Conservation (phyloP, 257 asterid species). For the Solanum sparsipilum region DNA sequence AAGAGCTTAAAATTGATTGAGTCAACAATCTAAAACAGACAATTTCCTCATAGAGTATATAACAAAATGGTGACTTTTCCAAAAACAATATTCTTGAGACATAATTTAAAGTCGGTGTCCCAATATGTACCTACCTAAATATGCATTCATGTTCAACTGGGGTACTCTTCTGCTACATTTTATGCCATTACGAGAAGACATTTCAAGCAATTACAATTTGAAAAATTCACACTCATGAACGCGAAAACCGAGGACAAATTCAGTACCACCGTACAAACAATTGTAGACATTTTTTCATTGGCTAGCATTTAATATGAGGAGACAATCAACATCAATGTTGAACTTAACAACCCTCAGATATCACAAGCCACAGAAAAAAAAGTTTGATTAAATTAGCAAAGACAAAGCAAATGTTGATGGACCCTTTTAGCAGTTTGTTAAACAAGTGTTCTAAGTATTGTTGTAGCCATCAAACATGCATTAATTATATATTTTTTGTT, state of each 20-base stretch:
- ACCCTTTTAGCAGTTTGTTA: neutral
- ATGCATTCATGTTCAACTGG: neutral
- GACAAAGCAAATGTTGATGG: neutral
- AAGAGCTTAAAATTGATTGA: neutral
- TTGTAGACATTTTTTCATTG: neutral
- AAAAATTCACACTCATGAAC: neutral
- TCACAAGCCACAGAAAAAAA: neutral
- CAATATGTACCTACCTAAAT: neutral
- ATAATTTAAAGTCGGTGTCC: neutral
- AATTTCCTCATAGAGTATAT: neutral
- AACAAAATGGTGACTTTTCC: neutral
- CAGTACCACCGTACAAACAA: neutral
- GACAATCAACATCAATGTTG: neutral
- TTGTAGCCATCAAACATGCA: neutral
- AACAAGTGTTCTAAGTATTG: neutral
- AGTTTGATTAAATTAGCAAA: neutral
- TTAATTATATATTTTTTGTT: neutral
- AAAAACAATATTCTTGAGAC: neutral
- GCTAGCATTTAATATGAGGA: neutral
- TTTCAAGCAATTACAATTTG: neutral
- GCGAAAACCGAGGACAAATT: neutral
- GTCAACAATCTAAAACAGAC: neutral
- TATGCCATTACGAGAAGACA: neutral
- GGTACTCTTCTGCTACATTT: neutral
- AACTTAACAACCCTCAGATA: neutral